Conservation (phyloP, 345 rosid genomes). For the Eucalyptus regnans region DNA sequence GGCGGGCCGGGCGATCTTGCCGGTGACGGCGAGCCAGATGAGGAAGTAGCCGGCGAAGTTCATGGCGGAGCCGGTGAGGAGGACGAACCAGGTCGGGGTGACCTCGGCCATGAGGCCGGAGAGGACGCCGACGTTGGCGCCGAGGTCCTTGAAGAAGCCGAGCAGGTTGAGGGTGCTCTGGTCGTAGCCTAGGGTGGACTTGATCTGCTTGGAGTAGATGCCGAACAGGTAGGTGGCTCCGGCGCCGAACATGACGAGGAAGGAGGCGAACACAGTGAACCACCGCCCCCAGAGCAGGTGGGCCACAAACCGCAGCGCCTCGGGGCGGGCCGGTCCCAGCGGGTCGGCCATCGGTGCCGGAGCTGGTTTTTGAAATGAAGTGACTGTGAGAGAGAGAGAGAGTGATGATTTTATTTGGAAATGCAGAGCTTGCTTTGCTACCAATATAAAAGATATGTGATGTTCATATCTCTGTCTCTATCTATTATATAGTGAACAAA, state of each 20-base stretch:
- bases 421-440: not conserved
- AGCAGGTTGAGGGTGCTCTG: conserved; percentile 70
- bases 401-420: not conserved
- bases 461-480: not conserved
- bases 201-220: conserved; percentile 71
- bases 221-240: conserved; percentile 85
- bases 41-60: conserved; percentile 78
- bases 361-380: not conserved
- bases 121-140: conserved; percentile 69
- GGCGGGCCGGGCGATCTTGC: conserved; percentile 43
- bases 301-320: conserved; percentile 15
- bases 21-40: conserved; percentile 73
- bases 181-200: conserved; percentile 64
- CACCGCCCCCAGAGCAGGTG: conserved; percentile 59
- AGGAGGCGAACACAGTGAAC: conserved; percentile 86
- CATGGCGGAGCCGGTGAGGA: conserved; percentile 64
- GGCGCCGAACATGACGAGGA: conserved; percentile 83
- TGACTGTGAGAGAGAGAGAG: not conserved
- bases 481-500: not conserved
- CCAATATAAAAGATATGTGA: not conserved
- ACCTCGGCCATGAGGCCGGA: conserved; percentile 84
- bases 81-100: conserved; percentile 87
- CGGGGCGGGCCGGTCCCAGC: not conserved
- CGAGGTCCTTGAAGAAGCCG: conserved; percentile 85
- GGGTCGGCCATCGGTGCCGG: not conserved